Conservation (phyloP, 179 eudicot species). For the Patellifolia procumbens region DNA sequence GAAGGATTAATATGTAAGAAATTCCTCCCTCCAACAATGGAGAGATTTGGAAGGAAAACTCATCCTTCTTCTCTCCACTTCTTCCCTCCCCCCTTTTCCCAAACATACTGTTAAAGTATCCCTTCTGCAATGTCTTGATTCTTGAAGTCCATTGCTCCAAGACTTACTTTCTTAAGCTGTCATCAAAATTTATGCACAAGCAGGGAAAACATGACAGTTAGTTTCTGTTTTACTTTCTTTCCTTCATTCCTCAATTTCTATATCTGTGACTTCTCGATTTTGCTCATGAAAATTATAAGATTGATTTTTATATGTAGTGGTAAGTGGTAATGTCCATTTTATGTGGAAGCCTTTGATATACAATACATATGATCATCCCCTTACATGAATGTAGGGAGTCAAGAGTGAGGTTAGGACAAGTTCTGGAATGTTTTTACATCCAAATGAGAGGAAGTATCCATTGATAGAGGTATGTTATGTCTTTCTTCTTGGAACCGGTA, state of each 20-base stretch:
- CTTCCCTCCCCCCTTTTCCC: no score
- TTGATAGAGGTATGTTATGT: constrained; percentile 60
- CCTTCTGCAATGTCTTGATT: not conserved
- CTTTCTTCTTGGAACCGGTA: not conserved
- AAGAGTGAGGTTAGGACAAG: constrained; percentile 90
- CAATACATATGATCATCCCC: constrained; percentile 2
- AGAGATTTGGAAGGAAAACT: no score
- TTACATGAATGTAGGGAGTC: constrained; percentile 55
- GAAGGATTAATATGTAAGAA: no score
- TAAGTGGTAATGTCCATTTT: constrained; percentile 1
- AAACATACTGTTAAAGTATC: not conserved
- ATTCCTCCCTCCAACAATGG: no score
- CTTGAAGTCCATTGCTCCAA: not conserved
- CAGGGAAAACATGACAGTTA: not conserved
- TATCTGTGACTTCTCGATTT: not conserved
- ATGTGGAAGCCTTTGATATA: not conserved
- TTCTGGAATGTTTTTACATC: constrained; percentile 90
- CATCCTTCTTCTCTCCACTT: no score
- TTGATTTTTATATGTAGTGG: not conserved
- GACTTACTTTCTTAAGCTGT: not conserved
- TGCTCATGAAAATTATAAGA: not conserved
- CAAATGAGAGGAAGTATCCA: constrained; percentile 72
- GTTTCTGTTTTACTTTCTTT: not conserved
- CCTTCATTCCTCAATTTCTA: not conserved
- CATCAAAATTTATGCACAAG: not conserved